Evolutionary conservation across 768 basidiomycete genomes (phyloP).

Genomic region (Neoboletus subvelutipes): DNA sequence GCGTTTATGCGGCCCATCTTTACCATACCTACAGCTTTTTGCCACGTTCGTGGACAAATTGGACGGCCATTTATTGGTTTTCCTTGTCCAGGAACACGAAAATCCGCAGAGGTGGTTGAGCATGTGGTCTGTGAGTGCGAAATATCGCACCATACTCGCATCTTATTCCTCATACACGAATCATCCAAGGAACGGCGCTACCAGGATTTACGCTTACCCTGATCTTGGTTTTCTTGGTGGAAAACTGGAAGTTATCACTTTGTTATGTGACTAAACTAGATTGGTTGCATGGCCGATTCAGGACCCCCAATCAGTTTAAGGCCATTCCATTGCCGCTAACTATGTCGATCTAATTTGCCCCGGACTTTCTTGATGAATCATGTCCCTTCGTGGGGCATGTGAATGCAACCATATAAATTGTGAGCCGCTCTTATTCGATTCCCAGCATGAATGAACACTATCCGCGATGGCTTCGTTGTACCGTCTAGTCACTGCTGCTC

Average conservation of each 20-base stretch:
- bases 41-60: not conserved
- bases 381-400: not conserved
- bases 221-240: constrained; percentile 12
- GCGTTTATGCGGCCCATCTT: constrained; percentile 27
- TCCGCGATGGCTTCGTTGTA: constrained; percentile 17
- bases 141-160: not conserved
- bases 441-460: not conserved
- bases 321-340: constrained; percentile 24
- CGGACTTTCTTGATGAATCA: not conserved
- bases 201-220: not conserved
- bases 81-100: not conserved
- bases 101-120: not conserved
- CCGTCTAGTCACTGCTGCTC: constrained; percentile 6
- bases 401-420: constrained; percentile 20
- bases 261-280: constrained; percentile 1
- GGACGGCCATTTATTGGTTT: not conserved
- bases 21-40: not conserved
- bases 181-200: not conserved
- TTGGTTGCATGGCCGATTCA: not conserved
- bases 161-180: not conserved
- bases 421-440: not conserved
- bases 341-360: not conserved
- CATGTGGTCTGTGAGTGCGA: not conserved
- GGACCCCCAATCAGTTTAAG: constrained; percentile 8
- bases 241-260: not conserved